Conservation (phyloP, 2,329 filamentous ascomycete genomes). For the Aspergillus thermomutatus region DNA sequence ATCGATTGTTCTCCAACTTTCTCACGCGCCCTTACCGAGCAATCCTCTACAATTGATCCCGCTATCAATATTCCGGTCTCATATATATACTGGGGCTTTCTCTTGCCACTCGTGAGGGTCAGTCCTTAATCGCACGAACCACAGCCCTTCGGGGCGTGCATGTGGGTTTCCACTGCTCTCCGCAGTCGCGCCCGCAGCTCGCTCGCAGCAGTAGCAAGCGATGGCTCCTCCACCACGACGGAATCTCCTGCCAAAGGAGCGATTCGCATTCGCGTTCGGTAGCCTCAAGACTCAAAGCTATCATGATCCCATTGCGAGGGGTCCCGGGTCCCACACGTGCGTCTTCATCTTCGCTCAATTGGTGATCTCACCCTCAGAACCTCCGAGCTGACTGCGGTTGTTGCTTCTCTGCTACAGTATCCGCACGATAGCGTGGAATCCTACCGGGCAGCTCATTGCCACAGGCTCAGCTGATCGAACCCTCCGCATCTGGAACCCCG, state of each 20-base stretch:
- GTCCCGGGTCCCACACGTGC: slow-evolving; percentile 56
- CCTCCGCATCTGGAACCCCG: slow-evolving; percentile 84
- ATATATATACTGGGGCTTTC: neutral
- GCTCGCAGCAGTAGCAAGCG: slow-evolving; percentile 8
- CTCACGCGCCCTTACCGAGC: neutral
- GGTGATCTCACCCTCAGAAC: neutral
- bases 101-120: neutral
- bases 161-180: slow-evolving; percentile 9
- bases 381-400: slow-evolving; percentile 3
- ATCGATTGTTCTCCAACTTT: neutral
- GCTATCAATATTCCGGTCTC: neutral
- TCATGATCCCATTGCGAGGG: slow-evolving; percentile 57
- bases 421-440: slow-evolving; percentile 84
- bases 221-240: slow-evolving; percentile 43
- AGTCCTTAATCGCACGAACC: slow-evolving; percentile 4
- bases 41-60: neutral
- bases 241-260: slow-evolving; percentile 57
- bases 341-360: slow-evolving; percentile 21
- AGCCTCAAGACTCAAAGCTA: slow-evolving; percentile 70
- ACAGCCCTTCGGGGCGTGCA: slow-evolving; percentile 22
- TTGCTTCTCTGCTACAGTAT: slow-evolving; percentile 49
- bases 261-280: slow-evolving; percentile 65
- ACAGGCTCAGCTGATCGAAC: slow-evolving; percentile 85
- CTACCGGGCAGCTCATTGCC: slow-evolving; percentile 76
- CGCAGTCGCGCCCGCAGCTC: slow-evolving; percentile 5